These are phyloP conservation scores for Aspergillus puulaauensis DNA, from an alignment of 2,329 filamentous ascomycete species.

Conservation along the genomic window DNA sequence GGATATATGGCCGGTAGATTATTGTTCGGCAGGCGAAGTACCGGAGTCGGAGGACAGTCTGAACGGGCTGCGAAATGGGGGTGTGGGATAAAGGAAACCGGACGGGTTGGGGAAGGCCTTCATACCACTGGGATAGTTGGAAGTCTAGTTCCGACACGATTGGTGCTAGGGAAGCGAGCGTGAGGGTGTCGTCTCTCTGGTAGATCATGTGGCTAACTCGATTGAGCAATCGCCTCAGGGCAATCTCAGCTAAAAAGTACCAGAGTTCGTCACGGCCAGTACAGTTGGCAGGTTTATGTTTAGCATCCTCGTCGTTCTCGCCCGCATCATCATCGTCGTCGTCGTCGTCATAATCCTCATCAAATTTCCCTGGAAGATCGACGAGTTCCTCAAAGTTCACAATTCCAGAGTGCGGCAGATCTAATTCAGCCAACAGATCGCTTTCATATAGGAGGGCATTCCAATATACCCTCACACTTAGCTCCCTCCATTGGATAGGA, in stretches of 20 bases:
- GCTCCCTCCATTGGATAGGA: slow-evolving; percentile 67
- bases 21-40: slow-evolving; percentile 86
- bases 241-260: slow-evolving; percentile 85
- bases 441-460: slow-evolving; percentile 79
- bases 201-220: slow-evolving; percentile 78
- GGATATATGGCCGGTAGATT: slow-evolving; percentile 80
- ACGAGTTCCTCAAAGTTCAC: slow-evolving; percentile 80
- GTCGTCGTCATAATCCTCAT: slow-evolving; percentile 58
- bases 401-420: slow-evolving; percentile 79
- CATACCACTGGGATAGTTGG: slow-evolving; percentile 82
- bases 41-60: slow-evolving; percentile 74
- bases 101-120: slow-evolving; percentile 69
- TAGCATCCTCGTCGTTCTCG: not conserved
- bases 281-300: slow-evolving; percentile 46
- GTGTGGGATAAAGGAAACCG: slow-evolving; percentile 73
- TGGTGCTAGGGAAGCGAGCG: slow-evolving; percentile 71
- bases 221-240: slow-evolving; percentile 72
- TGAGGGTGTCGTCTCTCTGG: slow-evolving; percentile 69
- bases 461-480: slow-evolving; percentile 80
- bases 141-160: slow-evolving; percentile 79
- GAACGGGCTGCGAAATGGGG: slow-evolving; percentile 69
- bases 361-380: slow-evolving; percentile 74
- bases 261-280: slow-evolving; percentile 75
- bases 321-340: slow-evolving; percentile 17
- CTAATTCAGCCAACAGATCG: slow-evolving; percentile 74